phyloP scores from a whole-genome alignment of 805 yeast species.

The Candida insectalens region DNA sequence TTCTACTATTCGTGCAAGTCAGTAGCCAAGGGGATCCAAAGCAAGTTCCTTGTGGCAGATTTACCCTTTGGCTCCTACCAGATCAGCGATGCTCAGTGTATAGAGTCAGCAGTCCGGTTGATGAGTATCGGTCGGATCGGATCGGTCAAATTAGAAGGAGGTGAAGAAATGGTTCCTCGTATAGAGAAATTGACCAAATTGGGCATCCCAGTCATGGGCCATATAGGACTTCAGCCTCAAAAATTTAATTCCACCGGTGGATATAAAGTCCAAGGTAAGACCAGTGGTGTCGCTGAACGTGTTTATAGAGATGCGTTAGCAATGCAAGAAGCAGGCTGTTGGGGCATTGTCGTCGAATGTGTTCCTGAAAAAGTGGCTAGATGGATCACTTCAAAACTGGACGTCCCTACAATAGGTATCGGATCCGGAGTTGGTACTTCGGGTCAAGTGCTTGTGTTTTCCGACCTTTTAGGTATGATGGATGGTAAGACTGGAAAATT shows the following conservation, averaged over 20 bases:
- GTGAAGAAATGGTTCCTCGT: constrained; percentile 43
- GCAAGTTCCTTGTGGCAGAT: constrained; percentile 71
- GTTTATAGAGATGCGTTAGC: constrained; percentile 59
- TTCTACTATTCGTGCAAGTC: constrained; percentile 70
- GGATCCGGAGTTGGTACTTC: constrained; percentile 84
- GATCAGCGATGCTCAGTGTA: constrained; percentile 48
- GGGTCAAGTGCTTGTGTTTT: constrained; percentile 86
- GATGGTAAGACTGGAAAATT: constrained; percentile 56
- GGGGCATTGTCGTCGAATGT: constrained; percentile 72
- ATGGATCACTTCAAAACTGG: constrained; percentile 47
- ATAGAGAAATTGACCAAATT: constrained; percentile 46
- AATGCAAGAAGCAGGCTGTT: constrained; percentile 69
- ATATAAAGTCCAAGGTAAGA: constrained; percentile 75
- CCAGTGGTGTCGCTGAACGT: constrained; percentile 41
- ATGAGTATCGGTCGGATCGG: constrained; percentile 51
- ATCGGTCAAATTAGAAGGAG: constrained; percentile 83
- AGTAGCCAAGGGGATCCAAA: constrained; percentile 58
- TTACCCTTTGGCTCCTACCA: constrained; percentile 88
- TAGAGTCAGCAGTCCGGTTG: constrained; percentile 44
- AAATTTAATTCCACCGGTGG: constrained; percentile 74
- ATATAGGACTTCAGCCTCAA: constrained; percentile 90
- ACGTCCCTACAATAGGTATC: constrained; percentile 85
- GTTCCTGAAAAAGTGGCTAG: constrained; percentile 68
- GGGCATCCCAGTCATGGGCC: constrained; percentile 89
- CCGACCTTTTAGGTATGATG: constrained; percentile 74